A percentile compares a stretch with the other conserved stretches of the same genome.
Conservation (phyloP, 208 protist species). For the Strigomonas culicis region DNA sequence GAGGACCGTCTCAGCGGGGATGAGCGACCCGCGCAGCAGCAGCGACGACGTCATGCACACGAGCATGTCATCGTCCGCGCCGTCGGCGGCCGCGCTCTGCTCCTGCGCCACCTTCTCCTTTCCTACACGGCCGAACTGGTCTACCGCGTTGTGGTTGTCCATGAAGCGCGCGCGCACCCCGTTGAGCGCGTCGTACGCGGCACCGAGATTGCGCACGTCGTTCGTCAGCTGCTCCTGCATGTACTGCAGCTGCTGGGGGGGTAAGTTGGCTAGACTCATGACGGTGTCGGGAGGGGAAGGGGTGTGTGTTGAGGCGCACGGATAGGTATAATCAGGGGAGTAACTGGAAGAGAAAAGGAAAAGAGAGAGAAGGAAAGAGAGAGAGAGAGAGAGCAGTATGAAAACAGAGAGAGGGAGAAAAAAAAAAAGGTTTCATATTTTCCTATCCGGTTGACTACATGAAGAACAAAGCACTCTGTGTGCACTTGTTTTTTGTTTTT, state of each 20-base stretch:
- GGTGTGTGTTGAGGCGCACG: not conserved
- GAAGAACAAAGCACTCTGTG: not conserved
- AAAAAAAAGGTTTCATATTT: not conserved
- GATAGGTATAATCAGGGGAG: not conserved
- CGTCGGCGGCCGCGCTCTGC: conserved; percentile 5
- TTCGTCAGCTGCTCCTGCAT: conserved; percentile 84
- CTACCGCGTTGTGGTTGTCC: conserved; percentile 68
- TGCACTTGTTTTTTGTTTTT: not conserved
- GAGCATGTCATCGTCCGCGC: conserved; percentile 51
- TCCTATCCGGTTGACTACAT: not conserved
- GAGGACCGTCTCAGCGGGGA: conserved; percentile 69
- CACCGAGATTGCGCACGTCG: conserved; percentile 68
- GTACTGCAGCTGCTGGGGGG: conserved; percentile 83
- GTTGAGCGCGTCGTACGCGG: conserved; percentile 78
- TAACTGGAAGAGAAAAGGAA: not conserved
- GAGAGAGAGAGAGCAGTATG: conserved; percentile 12
- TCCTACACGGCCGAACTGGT: conserved; percentile 58
- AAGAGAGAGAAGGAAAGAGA: not conserved
- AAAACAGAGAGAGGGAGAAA: not conserved
- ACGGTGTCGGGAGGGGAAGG: conserved; percentile 12
- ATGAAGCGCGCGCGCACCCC: conserved; percentile 69
- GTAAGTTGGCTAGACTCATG: conserved; percentile 75
- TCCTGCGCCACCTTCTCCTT: conserved; percentile 27
- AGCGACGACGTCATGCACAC: conserved; percentile 84
- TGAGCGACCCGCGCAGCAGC: conserved; percentile 60